Evolutionary conservation across 805 yeast species (phyloP).

Genomic region (Cyberlindnera maritima): DNA sequence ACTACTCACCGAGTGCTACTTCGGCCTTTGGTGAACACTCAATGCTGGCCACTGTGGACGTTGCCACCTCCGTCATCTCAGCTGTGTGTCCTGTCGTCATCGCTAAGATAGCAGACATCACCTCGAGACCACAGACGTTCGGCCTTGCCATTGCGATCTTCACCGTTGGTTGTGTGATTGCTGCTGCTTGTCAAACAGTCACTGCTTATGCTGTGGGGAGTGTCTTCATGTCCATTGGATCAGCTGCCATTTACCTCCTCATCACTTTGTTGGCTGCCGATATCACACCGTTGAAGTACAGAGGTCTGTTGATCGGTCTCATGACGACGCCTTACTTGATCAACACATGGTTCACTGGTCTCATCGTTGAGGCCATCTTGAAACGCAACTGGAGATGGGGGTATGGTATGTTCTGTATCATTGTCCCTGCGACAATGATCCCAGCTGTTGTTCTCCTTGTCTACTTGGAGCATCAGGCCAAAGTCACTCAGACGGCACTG

Average conservation of each 20-base stretch:
- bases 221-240: constrained; percentile 36
- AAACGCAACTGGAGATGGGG: constrained; percentile 50
- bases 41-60: constrained; percentile 36
- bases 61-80: constrained; percentile 37
- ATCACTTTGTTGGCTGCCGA: constrained; percentile 36
- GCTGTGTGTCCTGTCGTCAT: constrained; percentile 38
- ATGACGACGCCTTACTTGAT: constrained; percentile 39
- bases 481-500: constrained; percentile 14
- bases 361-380: constrained; percentile 33
- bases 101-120: constrained; percentile 40
- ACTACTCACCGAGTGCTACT: constrained; percentile 39
- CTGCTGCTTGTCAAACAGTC: constrained; percentile 36
- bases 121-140: constrained; percentile 39
- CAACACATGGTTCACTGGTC: constrained; percentile 43
- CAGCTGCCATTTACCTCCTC: constrained; percentile 35
- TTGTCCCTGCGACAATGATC: constrained; percentile 38
- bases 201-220: constrained; percentile 36
- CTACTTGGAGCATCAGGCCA: constrained; percentile 33
- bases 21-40: constrained; percentile 39
- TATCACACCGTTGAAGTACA: constrained; percentile 37
- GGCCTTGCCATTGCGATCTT: constrained; percentile 31
- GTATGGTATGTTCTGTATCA: constrained; percentile 46
- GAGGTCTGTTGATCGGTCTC: constrained; percentile 36
- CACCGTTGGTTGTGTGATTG: constrained; percentile 34
- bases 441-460: constrained; percentile 35